phyloP scores from a whole-genome alignment of 306 rosid species.

The Morella rubra region DNA sequence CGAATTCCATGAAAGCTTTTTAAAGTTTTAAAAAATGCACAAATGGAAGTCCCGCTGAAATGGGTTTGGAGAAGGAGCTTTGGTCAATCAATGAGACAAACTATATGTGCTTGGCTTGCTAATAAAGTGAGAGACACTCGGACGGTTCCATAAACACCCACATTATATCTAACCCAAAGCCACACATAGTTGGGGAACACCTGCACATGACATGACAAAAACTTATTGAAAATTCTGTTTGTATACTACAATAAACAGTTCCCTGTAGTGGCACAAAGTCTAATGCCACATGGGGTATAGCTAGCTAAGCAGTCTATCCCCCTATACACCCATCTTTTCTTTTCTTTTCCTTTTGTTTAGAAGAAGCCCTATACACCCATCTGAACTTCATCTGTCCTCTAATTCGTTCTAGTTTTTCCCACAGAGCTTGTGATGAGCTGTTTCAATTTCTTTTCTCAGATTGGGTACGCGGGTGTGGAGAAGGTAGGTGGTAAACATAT shows the following conservation, averaged over 20 bases:
- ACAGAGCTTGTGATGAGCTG: background rate
- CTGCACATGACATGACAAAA: slow-evolving; percentile 57
- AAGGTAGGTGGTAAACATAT: background rate
- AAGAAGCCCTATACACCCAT: background rate
- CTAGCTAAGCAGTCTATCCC: slow-evolving; percentile 8
- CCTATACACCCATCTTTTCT: background rate
- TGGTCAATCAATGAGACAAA: slow-evolving; percentile 57
- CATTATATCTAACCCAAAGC: slow-evolving; percentile 44
- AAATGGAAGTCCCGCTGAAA: slow-evolving; percentile 43
- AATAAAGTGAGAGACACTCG: slow-evolving; percentile 39
- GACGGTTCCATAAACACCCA: slow-evolving; percentile 45
- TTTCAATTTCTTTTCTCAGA: background rate
- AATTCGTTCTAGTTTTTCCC: background rate
- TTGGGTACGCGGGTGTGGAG: background rate
- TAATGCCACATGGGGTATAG: slow-evolving; percentile 24
- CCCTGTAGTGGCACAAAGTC: slow-evolving; percentile 18
- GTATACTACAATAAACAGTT: slow-evolving; percentile 22
- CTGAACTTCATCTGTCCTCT: too few relatives aligned
- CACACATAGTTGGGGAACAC: slow-evolving; percentile 44
- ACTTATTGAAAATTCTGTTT: slow-evolving; percentile 20
- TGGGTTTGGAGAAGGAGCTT: slow-evolving; percentile 27
- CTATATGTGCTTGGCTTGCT: slow-evolving; percentile 36
- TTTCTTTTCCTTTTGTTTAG: background rate
- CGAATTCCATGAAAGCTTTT: slow-evolving; percentile 27
- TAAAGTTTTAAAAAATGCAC: slow-evolving; percentile 25